Conservation (phyloP, 2,329 filamentous ascomycete genomes). For the Xylaria sp. region DNA sequence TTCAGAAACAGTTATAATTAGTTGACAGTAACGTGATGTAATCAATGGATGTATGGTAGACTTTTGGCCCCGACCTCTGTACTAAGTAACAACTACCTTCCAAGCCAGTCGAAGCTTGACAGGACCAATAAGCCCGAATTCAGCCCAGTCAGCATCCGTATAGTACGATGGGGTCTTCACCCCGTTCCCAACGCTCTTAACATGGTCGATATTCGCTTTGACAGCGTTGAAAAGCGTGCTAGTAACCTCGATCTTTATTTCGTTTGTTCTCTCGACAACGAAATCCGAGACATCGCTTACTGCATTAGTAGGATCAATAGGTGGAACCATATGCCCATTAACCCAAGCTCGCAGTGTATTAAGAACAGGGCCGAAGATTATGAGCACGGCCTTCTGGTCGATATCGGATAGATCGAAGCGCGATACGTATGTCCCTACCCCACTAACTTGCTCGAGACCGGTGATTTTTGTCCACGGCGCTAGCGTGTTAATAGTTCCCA, state of each 20-base stretch:
- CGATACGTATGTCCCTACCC: background rate
- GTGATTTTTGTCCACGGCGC: background rate
- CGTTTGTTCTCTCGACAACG: background rate
- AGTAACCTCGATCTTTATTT: conserved; percentile 1
- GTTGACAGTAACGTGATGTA: too few relatives aligned
- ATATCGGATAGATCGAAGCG: background rate
- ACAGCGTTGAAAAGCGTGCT: background rate
- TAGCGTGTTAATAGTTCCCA: background rate
- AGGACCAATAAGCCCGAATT: background rate
- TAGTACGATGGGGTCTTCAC: background rate
- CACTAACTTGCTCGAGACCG: background rate
- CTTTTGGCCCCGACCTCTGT: background rate
- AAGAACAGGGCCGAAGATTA: background rate
- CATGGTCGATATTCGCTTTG: background rate
- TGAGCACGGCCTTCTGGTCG: background rate
- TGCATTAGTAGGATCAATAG: background rate
- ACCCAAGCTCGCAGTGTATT: conserved; percentile 1
- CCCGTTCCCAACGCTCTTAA: background rate
- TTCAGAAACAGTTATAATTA: too few relatives aligned
- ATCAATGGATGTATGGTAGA: background rate
- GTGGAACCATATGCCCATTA: background rate
- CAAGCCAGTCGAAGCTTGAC: background rate
- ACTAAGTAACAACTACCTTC: background rate
- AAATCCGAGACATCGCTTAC: background rate
- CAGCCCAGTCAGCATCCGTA: conserved; percentile 1